Base-by-base conservation (phyloP, 768 basidiomycete species). In the Xerocomellus amylosporus region DNA sequence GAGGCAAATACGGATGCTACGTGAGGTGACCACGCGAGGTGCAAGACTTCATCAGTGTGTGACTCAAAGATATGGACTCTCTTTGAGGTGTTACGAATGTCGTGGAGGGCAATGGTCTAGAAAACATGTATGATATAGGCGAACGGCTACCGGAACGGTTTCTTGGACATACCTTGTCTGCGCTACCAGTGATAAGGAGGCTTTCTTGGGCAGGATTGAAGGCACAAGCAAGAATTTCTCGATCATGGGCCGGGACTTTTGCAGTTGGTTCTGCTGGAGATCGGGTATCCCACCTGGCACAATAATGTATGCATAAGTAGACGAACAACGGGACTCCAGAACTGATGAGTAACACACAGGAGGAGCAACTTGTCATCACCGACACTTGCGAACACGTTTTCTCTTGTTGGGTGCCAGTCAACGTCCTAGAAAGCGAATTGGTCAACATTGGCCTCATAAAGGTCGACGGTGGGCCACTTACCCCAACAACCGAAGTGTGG, bases 301-400 rank as follows among this genome's bases (percentile, higher is more conserved):
- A 42, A 45, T 30, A 34, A n/a, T 51, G 45, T 8, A 58, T 56
- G 26, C 8, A 30, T 59, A 7, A 54, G 34, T 45, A 30, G 13
- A 14, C 19, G 19, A n/a, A 31, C 8, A 34, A 52, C 50, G 19
- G 17, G 52, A 20, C 31, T n/a, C 30, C 6, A 36, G n/a, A 49
- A 37, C 6, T 2, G 7, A 39, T 17, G 40, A 12, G 40, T 36
- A 30, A 75, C 92, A 46, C 65, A 98, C 94, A 98, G 79, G 79
- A 97, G 85, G 49, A 99, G 80, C 79, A 90, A 84, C 69, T 88
- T 90, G 70, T 99, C 97, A 58, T 99, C 97, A 19, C 95, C 93
- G 31, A 96, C 97, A 60, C 95, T 98, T 3, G 88, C 94, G 63
- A 98, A 93, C 46, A 93, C 74, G 63, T 87, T 85, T 55, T 93